Base-by-base conservation (phyloP, 2,329 filamentous ascomycete genomes). In the Amesomyces nigricolor region DNA sequence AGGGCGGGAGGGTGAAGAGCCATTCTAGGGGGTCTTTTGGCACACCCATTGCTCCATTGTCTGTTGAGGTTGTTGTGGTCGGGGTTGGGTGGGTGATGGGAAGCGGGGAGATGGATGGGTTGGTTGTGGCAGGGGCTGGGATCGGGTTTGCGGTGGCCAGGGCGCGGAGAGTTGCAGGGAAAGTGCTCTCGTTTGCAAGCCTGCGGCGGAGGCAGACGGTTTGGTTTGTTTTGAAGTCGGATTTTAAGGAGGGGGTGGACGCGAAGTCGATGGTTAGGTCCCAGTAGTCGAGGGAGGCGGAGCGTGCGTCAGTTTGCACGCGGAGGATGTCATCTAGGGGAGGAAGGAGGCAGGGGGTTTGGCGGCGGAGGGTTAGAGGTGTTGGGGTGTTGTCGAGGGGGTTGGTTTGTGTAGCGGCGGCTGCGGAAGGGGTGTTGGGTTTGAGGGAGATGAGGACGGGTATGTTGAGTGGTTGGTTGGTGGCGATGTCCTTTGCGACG, bases 401-500 rank as follows among this genome's bases (percentile, higher is more conserved):
- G 39, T 65, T 67, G 58, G 66, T 66, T 57, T 75, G 67, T 1
- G 68, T 65, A 13, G 65, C 67, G 5, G 73, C 71, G 2, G 72
- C 78, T 0, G 55, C 64, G 51, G 47, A 62, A 58, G 51, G 65
- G 57, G 40, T 73, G 70, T 60, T 71, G 61, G 51, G 72, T 52
- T 72, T 80, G 58, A 89, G 76, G 9, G 75, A 78, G 53, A 96
- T 78, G 4, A 78, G 78, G 45, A 96, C 77, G 0, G 88, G 83
- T 2, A 91, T 80, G 7, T 84, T 81, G 47, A 96, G 82, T 0
- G 91, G 88, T 43, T 90, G 84, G 40, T 87, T 84, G 0, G 89
- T 95, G 57, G 94, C 85, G 3, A 94, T 81, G 63, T 99, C 94
- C 58, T 92, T 88, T 16, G 89, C 82, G 0, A 99, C 83, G 0